Evolutionary conservation across 805 yeast genomes (phyloP).

Genomic region (Groenewaldozyma salmanticensis): DNA sequence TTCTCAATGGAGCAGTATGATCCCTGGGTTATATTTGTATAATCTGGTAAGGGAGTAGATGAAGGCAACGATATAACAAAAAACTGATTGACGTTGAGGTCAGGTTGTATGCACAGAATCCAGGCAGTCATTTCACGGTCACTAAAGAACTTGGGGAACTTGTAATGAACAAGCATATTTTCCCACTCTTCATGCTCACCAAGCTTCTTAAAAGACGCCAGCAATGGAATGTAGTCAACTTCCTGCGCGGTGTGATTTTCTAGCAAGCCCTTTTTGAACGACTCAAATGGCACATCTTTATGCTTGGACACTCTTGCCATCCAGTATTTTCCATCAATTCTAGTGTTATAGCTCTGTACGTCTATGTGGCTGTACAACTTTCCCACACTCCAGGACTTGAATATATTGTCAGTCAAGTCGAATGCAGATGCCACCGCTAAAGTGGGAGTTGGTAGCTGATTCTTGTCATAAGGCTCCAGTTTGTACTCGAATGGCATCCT

Average conservation of each 20-base stretch:
- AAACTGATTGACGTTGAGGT: conserved; percentile 22
- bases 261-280: conserved; percentile 22
- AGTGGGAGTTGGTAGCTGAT: conserved; percentile 16
- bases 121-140: conserved; percentile 30
- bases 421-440: conserved; percentile 16
- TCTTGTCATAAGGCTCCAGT: conserved; percentile 13
- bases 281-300: conserved; percentile 21
- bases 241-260: conserved; percentile 31
- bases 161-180: conserved; percentile 23
- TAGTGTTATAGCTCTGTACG: conserved; percentile 18
- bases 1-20: conserved; percentile 29
- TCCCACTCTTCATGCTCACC: conserved; percentile 20
- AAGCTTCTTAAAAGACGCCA: conserved; percentile 21
- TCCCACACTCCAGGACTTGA: conserved; percentile 17
- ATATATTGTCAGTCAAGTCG: conserved; percentile 12
- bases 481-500: conserved; percentile 11
- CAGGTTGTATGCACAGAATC: conserved; percentile 24
- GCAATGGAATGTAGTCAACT: conserved; percentile 28
- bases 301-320: conserved; percentile 29
- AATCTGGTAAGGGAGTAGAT: conserved; percentile 12
- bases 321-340: conserved; percentile 27
- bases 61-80: conserved; percentile 30
- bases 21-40: conserved; percentile 19
- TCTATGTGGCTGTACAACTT: conserved; percentile 10
- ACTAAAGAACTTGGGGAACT: conserved; percentile 26